These are phyloP conservation scores for Debaryomycetaceae sp. DNA, from an alignment of 1,139 yeast genomes.

Conservation along the genomic window DNA sequence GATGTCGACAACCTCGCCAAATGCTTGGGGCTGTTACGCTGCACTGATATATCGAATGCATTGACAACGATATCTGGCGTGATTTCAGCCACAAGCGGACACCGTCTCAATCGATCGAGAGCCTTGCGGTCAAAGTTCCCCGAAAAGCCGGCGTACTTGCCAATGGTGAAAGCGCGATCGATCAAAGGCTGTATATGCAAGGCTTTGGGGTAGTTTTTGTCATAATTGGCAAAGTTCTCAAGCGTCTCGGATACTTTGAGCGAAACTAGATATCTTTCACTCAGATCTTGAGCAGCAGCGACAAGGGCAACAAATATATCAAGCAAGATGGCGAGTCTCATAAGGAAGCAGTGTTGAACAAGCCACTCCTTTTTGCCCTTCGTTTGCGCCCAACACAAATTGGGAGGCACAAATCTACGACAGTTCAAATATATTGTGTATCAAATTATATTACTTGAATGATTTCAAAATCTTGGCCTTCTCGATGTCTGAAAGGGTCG, in stretches of 20 bases:
- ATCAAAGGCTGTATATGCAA: constrained; percentile 41
- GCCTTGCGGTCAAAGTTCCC: constrained; percentile 52
- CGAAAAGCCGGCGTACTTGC: constrained; percentile 59
- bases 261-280: constrained; percentile 20
- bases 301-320: too few species aligned
- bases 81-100: constrained; percentile 52
- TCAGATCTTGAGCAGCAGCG: too few species aligned
- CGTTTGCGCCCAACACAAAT: too few species aligned
- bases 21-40: constrained; percentile 61
- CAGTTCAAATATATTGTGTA: too few species aligned
- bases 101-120: constrained; percentile 41
- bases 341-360: too few species aligned
- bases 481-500: constrained; percentile 56
- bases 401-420: too few species aligned
- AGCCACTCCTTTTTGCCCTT: too few species aligned
- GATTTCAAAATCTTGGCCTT: constrained; percentile 46
- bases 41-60: constrained; percentile 35
- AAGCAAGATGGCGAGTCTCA: too few species aligned
- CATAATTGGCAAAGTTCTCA: constrained; percentile 37
- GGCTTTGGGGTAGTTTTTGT: constrained; percentile 26
- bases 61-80: constrained; percentile 54
- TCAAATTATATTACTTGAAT: constrained; percentile 17
- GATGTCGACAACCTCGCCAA: constrained; percentile 60
- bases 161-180: constrained; percentile 48
- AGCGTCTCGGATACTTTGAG: constrained; percentile 26